Evolutionary conservation across 805 yeast genomes (phyloP).

Genomic region (Sugiyamaella qingdaonensis): DNA sequence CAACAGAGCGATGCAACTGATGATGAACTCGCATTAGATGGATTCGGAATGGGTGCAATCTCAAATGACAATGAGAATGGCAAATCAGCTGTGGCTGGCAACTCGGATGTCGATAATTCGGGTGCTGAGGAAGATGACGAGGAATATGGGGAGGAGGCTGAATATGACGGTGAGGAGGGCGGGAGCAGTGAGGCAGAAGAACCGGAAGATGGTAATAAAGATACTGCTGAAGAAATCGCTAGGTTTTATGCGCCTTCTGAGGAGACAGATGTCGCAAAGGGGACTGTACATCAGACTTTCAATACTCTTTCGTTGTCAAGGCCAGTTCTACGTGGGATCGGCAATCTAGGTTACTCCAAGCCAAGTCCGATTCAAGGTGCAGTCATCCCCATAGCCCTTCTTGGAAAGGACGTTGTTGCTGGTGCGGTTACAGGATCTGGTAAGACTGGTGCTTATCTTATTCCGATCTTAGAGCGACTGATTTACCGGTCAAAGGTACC

Average conservation of each 20-base stretch:
- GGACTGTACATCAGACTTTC: conserved; percentile 58
- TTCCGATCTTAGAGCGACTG: conserved; percentile 90
- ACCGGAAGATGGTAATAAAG: conserved; percentile 44
- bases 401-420: conserved; percentile 96
- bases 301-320: conserved; percentile 78
- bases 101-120: conserved; percentile 32
- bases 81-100: conserved; percentile 23
- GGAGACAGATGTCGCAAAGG: conserved; percentile 52
- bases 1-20: conserved; percentile 37
- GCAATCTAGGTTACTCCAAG: conserved; percentile 72
- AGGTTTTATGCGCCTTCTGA: conserved; percentile 62
- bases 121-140: conserved; percentile 27
- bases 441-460: conserved; percentile 97
- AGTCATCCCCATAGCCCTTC: conserved; percentile 84
- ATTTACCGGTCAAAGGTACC: conserved; percentile 81
- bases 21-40: conserved; percentile 41
- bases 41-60: conserved; percentile 35
- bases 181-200: conserved; percentile 33
- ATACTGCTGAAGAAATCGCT: conserved; percentile 78
- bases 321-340: conserved; percentile 80
- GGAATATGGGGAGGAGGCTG: conserved; percentile 29
- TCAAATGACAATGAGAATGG: conserved; percentile 31
- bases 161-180: conserved; percentile 34
- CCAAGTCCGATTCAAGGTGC: conserved; percentile 96
- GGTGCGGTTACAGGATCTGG: conserved; percentile 99